These are phyloP conservation scores for Lodderomyces metapsilosis DNA, from an alignment of 1,139 yeast genomes.

Conservation along the genomic window DNA sequence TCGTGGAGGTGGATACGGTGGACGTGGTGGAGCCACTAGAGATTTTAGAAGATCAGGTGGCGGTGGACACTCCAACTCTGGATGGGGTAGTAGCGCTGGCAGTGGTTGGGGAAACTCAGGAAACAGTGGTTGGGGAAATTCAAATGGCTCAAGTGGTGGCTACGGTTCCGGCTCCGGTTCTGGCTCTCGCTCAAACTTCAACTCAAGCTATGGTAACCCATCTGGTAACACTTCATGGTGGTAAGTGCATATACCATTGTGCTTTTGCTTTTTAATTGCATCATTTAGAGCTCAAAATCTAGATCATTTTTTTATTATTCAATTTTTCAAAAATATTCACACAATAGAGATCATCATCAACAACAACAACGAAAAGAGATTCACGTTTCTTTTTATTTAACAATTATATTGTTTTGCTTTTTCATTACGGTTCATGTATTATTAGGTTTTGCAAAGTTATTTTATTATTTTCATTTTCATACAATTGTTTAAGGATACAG, in stretches of 20 bases:
- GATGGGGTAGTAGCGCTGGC: constrained; percentile 18
- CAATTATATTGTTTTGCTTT: constrained; percentile 9
- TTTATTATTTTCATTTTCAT: constrained; percentile 4
- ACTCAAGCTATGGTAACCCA: constrained; percentile 34
- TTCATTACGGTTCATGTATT: constrained; percentile 4
- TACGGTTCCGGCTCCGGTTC: constrained; percentile 13
- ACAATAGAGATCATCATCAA: constrained; percentile 3
- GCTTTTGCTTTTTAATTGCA: not conserved
- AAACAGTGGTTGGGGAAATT: constrained; percentile 8
- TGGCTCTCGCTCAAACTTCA: constrained; percentile 17
- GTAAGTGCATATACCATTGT: constrained; percentile 19
- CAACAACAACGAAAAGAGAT: constrained; percentile 2
- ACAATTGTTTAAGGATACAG: constrained; percentile 2
- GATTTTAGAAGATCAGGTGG: constrained; percentile 57
- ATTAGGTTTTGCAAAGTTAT: not conserved
- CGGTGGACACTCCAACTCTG: constrained; percentile 23
- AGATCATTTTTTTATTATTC: not conserved
- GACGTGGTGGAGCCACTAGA: constrained; percentile 49
- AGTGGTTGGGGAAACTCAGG: constrained; percentile 10
- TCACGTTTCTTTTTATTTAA: constrained; percentile 11
- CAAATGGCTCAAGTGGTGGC: constrained; percentile 13
- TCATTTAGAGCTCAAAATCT: constrained; percentile 3
- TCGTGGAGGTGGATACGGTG: constrained; percentile 47
- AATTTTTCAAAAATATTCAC: constrained; percentile 1
- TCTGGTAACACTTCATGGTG: constrained; percentile 40